Conservation (phyloP, 2,329 filamentous ascomycete genomes). For the Fusarium sp. region DNA sequence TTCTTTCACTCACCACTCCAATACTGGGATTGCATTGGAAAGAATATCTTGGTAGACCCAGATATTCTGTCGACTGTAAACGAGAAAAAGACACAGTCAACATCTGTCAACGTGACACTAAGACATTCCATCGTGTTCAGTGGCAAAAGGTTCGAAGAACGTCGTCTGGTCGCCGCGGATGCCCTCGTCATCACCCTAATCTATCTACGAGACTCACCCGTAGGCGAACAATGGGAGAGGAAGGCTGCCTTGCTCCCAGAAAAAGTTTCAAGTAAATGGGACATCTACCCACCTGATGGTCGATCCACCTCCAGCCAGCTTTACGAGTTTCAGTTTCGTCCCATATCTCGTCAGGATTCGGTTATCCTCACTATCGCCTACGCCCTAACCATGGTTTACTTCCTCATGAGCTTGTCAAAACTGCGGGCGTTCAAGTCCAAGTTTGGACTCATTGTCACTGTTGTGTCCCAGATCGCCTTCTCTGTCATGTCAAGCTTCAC, state of each 20-base stretch:
- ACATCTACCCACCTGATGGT: constrained; percentile 71
- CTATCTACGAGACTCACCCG: constrained; percentile 71
- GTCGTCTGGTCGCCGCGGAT: constrained; percentile 76
- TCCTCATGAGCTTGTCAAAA: constrained; percentile 73
- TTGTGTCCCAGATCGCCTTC: constrained; percentile 75
- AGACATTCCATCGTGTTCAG: constrained; percentile 84
- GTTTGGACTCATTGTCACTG: constrained; percentile 76
- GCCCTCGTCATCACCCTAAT: constrained; percentile 82
- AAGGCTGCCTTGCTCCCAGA: constrained; percentile 65
- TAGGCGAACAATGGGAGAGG: constrained; percentile 73
- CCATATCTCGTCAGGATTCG: constrained; percentile 75
- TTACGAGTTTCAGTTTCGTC: constrained; percentile 83
- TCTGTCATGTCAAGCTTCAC: constrained; percentile 84
- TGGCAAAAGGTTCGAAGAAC: constrained; percentile 79
- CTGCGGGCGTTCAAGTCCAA: constrained; percentile 80
- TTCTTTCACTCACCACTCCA: constrained; percentile 85
- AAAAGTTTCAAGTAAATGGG: constrained; percentile 66
- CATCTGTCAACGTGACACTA: constrained; percentile 77
- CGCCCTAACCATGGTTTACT: constrained; percentile 70
- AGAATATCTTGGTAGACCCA: constrained; percentile 66
- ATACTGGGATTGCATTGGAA: constrained; percentile 78
- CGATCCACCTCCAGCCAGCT: constrained; percentile 66
- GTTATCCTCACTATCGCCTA: constrained; percentile 74
- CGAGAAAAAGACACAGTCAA: constrained; percentile 67
- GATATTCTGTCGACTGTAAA: constrained; percentile 78